Base-by-base conservation (phyloP, 768 basidiomycete genomes). In the Termitomyces sp. region DNA sequence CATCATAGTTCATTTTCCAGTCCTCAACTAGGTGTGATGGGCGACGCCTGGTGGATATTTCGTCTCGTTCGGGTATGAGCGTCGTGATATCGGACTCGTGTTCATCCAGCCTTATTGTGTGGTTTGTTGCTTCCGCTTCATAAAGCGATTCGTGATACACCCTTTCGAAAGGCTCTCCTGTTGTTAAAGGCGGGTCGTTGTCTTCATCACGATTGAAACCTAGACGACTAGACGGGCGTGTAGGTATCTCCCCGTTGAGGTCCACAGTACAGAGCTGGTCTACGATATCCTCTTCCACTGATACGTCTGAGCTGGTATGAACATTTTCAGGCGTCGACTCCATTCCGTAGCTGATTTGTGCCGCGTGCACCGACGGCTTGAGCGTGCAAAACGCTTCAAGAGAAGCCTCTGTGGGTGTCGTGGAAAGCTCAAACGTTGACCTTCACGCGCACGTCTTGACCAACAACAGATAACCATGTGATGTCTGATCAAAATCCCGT, bases 201-300 rank as follows among this genome's bases (percentile, higher is more conserved):
- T 57, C 31, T 22, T 47, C 58, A 34, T 34, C 34, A 54, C 65
- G 58, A 66, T 76, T 77, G 62, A 81, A 81, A 49, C 78, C 78
- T 8, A 83, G 73, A 47, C 79, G 79, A 61, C 79, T 85, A 31
- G 73, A 71, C 52, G 81, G 79, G 34, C 80, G 78, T 63, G 71
- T 69, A 36, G 79, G 78, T n/a, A 72, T 65, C 22, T 66, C 69
- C 48, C 50, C 36, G 27, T 41, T 50, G 34, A 57, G 37, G 45
- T 62, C 59, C 42, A 52, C 50, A 33, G 56, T 52, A 37, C 51
- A 57, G 46, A 59, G 61, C 46, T 66, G 62, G 44, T 67, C 66
- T 47, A 64, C 66, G 53, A 67, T 67, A 54, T 67, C 68, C 30
- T 63, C 65, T 63, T 67, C 68, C 20, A 61, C 20, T 54, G 65